Evolutionary conservation across 257 asterid genomes (phyloP).

Genomic region (Solanum pimpinellifolium): DNA sequence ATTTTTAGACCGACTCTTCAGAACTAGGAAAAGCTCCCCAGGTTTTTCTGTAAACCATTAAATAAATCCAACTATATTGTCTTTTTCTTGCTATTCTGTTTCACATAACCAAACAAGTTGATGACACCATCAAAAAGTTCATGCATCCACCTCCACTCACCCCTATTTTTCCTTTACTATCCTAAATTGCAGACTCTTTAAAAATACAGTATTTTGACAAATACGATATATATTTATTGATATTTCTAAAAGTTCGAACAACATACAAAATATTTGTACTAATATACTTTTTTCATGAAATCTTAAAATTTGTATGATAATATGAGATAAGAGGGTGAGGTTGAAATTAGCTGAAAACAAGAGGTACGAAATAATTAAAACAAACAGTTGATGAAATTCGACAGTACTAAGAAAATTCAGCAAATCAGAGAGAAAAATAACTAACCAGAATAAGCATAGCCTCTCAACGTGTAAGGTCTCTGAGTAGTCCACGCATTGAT

Average conservation of each 20-base stretch:
- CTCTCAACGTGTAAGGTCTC: slow-evolving; percentile 72
- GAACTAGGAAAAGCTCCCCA: slow-evolving; percentile 3
- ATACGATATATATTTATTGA: too few species aligned
- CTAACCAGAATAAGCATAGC: slow-evolving; percentile 87
- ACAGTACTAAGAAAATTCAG: not conserved
- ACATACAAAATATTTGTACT: too few species aligned
- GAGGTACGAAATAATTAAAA: not conserved
- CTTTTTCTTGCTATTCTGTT: not conserved
- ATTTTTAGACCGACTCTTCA: not conserved
- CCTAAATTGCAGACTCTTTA: not conserved
- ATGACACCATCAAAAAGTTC: not conserved
- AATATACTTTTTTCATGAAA: too few species aligned
- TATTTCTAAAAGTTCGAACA: too few species aligned
- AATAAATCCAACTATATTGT: not conserved
- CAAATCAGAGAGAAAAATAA: not conserved
- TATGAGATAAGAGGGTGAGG: not conserved
- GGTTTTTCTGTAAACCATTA: not conserved
- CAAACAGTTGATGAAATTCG: not conserved
- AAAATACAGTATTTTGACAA: too few species aligned
- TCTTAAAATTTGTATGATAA: not conserved
- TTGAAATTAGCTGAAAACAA: not conserved
- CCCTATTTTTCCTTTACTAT: not conserved
- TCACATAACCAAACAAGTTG: not conserved
- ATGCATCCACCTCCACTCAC: not conserved
- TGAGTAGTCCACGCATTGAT: slow-evolving; percentile 84